Evolutionary conservation across 257 asterid species (phyloP).

Genomic region (Solanum bukasovii): DNA sequence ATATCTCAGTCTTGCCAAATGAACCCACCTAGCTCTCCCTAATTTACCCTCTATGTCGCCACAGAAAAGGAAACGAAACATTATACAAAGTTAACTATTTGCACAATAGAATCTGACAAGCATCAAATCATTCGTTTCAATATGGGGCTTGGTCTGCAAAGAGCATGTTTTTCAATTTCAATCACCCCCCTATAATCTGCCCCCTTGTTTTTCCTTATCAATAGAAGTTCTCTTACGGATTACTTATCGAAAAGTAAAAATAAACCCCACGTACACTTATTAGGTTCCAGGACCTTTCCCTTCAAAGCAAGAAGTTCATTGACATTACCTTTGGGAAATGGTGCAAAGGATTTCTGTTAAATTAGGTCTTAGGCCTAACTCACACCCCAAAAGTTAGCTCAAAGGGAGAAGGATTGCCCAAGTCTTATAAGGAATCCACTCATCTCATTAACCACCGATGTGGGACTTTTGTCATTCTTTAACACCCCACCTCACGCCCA

Average conservation of each 20-base stretch:
- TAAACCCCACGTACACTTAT: neutral
- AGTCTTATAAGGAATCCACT: too few relatives aligned
- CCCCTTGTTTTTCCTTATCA: neutral
- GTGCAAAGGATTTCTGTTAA: slow-evolving; percentile 43
- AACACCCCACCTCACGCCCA: too few relatives aligned
- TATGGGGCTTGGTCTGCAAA: neutral
- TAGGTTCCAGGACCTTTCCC: neutral
- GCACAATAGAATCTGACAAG: neutral
- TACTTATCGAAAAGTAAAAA: neutral
- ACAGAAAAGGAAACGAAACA: neutral
- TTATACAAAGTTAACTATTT: neutral
- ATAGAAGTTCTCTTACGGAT: neutral
- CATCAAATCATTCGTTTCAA: neutral
- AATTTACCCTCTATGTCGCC: neutral
- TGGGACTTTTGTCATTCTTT: too few relatives aligned
- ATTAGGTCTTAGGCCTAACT: too few relatives aligned
- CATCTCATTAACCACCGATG: too few relatives aligned
- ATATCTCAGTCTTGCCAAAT: neutral
- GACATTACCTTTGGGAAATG: slow-evolving; percentile 82
- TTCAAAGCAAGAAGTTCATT: neutral
- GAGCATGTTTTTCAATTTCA: neutral
- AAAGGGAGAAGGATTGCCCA: too few relatives aligned
- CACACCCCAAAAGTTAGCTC: too few relatives aligned
- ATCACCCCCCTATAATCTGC: neutral
- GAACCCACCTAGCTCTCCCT: neutral